phyloP scores from a whole-genome alignment of 2,329 filamentous ascomycete genomes.

The Aspergillus arachidicola region DNA sequence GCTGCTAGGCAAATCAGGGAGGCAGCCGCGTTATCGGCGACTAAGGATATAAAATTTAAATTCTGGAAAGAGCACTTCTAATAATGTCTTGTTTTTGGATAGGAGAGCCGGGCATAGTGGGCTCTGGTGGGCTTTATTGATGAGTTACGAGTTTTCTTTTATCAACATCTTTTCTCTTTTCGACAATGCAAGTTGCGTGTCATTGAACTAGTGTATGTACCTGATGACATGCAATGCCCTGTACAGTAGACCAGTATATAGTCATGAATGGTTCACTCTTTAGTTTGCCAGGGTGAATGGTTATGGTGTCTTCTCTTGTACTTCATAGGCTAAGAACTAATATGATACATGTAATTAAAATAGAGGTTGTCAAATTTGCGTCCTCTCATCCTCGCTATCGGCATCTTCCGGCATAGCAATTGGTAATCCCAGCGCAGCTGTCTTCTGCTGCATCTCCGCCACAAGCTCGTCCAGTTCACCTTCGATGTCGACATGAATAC shows the following conservation, averaged over 20 bases:
- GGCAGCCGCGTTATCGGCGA: conserved; percentile 73
- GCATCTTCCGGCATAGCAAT: conserved; percentile 35
- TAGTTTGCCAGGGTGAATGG: not conserved
- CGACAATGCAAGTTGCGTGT: conserved; percentile 5
- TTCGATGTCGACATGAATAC: conserved; percentile 60
- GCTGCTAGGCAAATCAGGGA: conserved; percentile 81
- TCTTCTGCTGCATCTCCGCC: conserved; percentile 18
- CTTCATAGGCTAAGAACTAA: not conserved
- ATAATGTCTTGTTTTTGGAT: not conserved
- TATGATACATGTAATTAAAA: not conserved
- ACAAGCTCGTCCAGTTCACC: conserved; percentile 41
- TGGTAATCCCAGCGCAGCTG: conserved; percentile 16
- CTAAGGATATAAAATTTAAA: conserved; percentile 82
- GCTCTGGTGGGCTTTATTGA: conserved; percentile 6
- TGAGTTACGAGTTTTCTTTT: conserved; percentile 28
- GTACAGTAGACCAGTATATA: conserved; percentile 23
- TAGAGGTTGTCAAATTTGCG: conserved; percentile 10
- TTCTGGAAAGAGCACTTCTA: conserved; percentile 96
- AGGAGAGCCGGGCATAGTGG: not conserved
- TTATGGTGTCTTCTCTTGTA: not conserved
- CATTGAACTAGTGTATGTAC: conserved; percentile 7
- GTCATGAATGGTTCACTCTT: not conserved
- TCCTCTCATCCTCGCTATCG: conserved; percentile 28
- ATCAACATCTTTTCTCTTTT: conserved; percentile 1
- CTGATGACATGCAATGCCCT: conserved; percentile 13